phyloP scores from a whole-genome alignment of 257 asterid species.

The Lavandula angustifolia region DNA sequence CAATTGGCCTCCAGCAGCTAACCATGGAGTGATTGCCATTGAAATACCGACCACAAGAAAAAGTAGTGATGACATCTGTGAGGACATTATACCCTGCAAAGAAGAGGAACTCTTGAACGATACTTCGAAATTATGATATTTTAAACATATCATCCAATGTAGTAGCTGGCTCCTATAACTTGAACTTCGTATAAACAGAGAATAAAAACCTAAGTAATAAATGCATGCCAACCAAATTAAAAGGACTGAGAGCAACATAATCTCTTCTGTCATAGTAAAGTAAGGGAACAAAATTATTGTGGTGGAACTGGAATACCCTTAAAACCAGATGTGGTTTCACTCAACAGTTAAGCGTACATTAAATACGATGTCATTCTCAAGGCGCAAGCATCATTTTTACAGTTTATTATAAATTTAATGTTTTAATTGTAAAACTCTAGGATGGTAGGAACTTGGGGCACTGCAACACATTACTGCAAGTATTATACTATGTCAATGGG shows the following conservation, averaged over 20 bases:
- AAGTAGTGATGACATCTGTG: conserved; percentile 83
- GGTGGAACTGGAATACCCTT: conserved; percentile 11
- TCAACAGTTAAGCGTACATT: conserved; percentile 7
- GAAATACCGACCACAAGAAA: conserved; percentile 98
- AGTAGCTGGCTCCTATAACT: conserved; percentile 17
- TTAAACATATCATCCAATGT: conserved; percentile 5
- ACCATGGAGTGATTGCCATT: conserved; percentile 96
- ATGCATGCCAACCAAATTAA: conserved; percentile 13
- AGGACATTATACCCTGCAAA: conserved; percentile 93
- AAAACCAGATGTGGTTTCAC: conserved; percentile 16
- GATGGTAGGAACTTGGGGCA: neutral
- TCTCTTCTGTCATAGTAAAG: conserved; percentile 9
- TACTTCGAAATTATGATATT: conserved; percentile 6
- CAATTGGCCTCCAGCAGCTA: conserved; percentile 99
- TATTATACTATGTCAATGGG: conserved; percentile 26
- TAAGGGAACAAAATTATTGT: neutral
- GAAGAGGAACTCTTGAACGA: neutral
- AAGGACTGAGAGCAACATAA: conserved; percentile 21
- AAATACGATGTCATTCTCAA: conserved; percentile 27
- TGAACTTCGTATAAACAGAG: conserved; percentile 21
- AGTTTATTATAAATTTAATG: neutral
- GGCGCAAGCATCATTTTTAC: conserved; percentile 9
- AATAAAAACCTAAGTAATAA: conserved; percentile 20
- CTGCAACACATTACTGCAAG: conserved; percentile 16
- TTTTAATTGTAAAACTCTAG: neutral